phyloP scores from a whole-genome alignment of 1,139 yeast species.

The Saccharomyces hybrid region DNA sequence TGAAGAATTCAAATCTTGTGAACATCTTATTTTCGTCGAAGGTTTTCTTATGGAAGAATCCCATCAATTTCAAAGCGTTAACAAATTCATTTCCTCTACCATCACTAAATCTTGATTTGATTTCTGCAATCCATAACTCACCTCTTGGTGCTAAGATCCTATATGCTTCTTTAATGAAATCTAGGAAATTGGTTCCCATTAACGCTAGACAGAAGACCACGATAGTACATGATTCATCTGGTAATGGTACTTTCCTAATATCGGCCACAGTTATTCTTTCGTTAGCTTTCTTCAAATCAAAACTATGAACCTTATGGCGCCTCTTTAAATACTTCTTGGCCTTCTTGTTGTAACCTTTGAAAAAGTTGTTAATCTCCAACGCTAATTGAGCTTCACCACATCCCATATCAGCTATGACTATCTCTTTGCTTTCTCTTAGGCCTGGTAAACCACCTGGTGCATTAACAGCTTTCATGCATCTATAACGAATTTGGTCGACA shows the following conservation, averaged over 20 bases:
- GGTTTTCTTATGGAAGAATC: conserved; percentile 81
- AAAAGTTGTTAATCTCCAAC: conserved; percentile 49
- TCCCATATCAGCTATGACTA: conserved; percentile 95
- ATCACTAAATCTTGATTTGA: conserved; percentile 81
- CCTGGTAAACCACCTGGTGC: conserved; percentile 97
- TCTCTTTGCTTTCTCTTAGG: conserved; percentile 40
- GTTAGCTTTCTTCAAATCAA: conserved; percentile 81
- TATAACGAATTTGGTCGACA: conserved; percentile 58
- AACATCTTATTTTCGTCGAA: conserved; percentile 91
- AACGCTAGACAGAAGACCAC: conserved; percentile 88
- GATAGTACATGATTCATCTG: conserved; percentile 67
- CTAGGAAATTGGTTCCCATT: conserved; percentile 95
- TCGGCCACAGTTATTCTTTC: conserved; percentile 92
- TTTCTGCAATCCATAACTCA: conserved; percentile 95
- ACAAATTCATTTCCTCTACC: conserved; percentile 66
- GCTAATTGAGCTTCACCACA: conserved; percentile 95
- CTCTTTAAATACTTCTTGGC: conserved; percentile 30
- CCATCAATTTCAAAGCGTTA: conserved; percentile 63
- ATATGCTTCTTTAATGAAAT: conserved; percentile 83
- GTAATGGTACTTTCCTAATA: conserved; percentile 80
- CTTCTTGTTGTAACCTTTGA: conserved; percentile 35
- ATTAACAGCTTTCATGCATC: conserved; percentile 62
- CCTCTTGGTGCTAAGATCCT: conserved; percentile 85
- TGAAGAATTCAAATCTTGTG: conserved; percentile 86
- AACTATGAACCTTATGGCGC: conserved; percentile 68